A percentile compares a stretch with the other conserved stretches of the same genome.
phyloP scores from a whole-genome alignment of 192 early-diverging fungal genomes.

The Mortierella claussenii region DNA sequence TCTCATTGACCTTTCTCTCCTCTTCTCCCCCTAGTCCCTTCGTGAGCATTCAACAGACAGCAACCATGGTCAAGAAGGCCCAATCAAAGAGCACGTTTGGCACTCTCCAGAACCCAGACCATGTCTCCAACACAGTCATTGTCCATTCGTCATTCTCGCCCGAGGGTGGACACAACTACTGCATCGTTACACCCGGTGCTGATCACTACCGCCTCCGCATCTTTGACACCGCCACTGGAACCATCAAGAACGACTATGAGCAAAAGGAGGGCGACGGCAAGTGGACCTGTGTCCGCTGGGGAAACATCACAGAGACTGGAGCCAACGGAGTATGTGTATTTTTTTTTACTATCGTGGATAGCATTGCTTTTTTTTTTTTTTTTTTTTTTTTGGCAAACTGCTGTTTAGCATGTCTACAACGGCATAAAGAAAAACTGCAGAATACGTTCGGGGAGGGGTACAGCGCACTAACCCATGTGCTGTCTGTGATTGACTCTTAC shows the following conservation, averaged over 20 bases:
- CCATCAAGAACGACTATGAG: constrained; percentile 62
- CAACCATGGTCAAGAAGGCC: constrained; percentile 41
- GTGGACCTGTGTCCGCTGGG: constrained; percentile 65
- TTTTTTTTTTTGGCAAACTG: no score
- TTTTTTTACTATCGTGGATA: no score
- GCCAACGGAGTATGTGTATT: constrained; percentile 37
- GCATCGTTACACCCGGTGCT: constrained; percentile 64
- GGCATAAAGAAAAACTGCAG: no score
- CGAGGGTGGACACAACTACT: constrained; percentile 55
- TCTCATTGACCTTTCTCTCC: not conserved
- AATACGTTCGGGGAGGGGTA: no score
- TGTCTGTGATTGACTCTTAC: not conserved
- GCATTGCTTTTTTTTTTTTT: not conserved
- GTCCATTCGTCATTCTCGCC: constrained; percentile 55
- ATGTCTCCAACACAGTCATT: constrained; percentile 43
- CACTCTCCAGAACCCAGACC: constrained; percentile 52
- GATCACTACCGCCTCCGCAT: constrained; percentile 66
- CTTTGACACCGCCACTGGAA: constrained; percentile 62
- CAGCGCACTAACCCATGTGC: not conserved
- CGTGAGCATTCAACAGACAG: not conserved
- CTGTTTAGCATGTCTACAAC: no score
- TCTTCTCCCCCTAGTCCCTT: not conserved
- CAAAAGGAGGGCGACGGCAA: constrained; percentile 61
- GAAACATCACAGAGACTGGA: constrained; percentile 45
- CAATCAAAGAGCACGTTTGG: constrained; percentile 51